Conservation (phyloP, 192 early-diverging fungal genomes). For the Podila clonocystis region DNA sequence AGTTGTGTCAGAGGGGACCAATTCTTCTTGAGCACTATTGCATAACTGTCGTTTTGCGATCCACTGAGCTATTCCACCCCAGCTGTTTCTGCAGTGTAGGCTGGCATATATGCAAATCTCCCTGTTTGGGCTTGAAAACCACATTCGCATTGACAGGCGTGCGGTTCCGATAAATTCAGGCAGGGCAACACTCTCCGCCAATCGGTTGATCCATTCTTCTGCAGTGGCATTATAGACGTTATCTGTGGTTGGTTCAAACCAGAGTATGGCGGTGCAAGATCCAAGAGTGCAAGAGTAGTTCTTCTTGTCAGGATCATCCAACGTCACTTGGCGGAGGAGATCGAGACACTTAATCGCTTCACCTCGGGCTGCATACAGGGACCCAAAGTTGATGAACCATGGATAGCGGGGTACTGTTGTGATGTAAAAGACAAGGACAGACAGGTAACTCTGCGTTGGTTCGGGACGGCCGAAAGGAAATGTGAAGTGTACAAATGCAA, state of each 20-base stretch:
- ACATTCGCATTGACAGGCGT: too few species aligned
- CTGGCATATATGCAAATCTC: too few species aligned
- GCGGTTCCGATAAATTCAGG: background rate
- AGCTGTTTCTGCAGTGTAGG: constrained; percentile 12
- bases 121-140: too few species aligned
- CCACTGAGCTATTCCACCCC: constrained; percentile 4
- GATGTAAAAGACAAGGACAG: too few species aligned
- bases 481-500: too few species aligned
- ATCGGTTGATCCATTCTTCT: too few species aligned
- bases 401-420: background rate
- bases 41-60: constrained; percentile 10
- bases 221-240: background rate
- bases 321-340: constrained; percentile 5
- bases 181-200: background rate
- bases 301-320: background rate
- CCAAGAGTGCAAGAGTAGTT: background rate
- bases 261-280: constrained; percentile 4
- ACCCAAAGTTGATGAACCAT: background rate
- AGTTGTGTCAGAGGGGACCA: constrained; percentile 3
- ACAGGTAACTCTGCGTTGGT: too few species aligned
- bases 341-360: constrained; percentile 8
- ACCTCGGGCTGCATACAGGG: constrained; percentile 10
- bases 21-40: background rate
- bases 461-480: too few species aligned
- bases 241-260: background rate